Evolutionary conservation across 257 asterid genomes (phyloP).

Genomic region (Eucommia ulmoides): DNA sequence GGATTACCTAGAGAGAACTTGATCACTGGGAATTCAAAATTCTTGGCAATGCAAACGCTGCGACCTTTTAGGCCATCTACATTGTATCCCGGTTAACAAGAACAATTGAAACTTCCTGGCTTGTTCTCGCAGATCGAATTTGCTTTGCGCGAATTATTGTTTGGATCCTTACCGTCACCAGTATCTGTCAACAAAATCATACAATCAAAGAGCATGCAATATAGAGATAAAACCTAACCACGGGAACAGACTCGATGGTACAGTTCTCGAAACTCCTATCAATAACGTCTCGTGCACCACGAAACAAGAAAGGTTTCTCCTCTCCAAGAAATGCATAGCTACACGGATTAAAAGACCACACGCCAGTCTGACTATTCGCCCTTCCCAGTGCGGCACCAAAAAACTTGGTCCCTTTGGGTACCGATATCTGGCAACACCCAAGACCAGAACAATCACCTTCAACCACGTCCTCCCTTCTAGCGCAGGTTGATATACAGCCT

Average conservation of each 20-base stretch:
- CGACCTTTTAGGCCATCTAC: not conserved
- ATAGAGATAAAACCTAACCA: slow-evolving; percentile 8
- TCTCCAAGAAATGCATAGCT: slow-evolving; percentile 59
- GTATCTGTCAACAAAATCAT: slow-evolving; percentile 7
- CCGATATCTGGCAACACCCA: slow-evolving; percentile 44
- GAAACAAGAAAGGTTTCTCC: slow-evolving; percentile 21
- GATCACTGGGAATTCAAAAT: not conserved
- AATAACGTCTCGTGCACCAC: slow-evolving; percentile 11
- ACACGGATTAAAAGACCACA: slow-evolving; percentile 38
- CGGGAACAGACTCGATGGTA: slow-evolving; percentile 24
- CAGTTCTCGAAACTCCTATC: slow-evolving; percentile 18
- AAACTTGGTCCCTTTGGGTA: slow-evolving; percentile 37
- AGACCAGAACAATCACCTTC: slow-evolving; percentile 36
- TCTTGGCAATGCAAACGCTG: not conserved
- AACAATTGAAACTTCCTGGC: not conserved
- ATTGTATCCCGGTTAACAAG: not conserved
- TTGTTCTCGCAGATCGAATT: not conserved
- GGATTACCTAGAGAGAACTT: not conserved
- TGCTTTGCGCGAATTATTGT: not conserved
- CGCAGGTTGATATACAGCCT: slow-evolving; percentile 35
- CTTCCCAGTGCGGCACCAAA: slow-evolving; percentile 1
- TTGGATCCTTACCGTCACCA: not conserved
- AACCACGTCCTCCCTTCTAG: slow-evolving; percentile 10
- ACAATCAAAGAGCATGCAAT: too few species aligned
- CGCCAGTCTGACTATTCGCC: not conserved